A percentile compares a stretch with the other conserved stretches of the same genome.
phyloP scores from a whole-genome alignment of 2,329 filamentous ascomycete genomes.

The Hypoxylon sp. region DNA sequence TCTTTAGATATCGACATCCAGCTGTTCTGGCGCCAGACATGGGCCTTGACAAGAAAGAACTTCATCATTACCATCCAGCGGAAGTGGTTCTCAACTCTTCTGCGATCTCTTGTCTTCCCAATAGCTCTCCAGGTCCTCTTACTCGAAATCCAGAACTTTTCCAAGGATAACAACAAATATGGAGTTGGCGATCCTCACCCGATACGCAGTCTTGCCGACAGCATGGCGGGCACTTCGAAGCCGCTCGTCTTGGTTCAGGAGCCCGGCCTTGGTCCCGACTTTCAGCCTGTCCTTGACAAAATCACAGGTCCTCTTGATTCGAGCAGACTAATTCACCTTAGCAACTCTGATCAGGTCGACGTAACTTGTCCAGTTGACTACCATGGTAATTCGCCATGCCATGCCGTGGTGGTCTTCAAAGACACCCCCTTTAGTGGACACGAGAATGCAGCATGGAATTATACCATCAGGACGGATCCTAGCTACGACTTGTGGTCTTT shows the following conservation, averaged over 20 bases:
- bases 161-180: constrained; percentile 42
- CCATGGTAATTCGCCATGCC: constrained; percentile 78
- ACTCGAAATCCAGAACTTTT: constrained; percentile 50
- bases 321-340: constrained; percentile 39
- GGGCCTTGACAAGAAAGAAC: constrained; percentile 51
- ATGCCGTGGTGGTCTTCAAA: constrained; percentile 79
- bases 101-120: constrained; percentile 49
- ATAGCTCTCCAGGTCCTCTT: constrained; percentile 47
- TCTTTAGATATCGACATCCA: constrained; percentile 35
- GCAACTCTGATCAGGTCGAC: constrained; percentile 38
- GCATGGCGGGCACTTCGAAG: constrained; percentile 42
- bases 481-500: constrained; percentile 67
- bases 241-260: constrained; percentile 48
- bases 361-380: constrained; percentile 48
- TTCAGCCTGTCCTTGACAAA: constrained; percentile 45
- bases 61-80: constrained; percentile 46
- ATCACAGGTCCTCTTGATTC: constrained; percentile 44
- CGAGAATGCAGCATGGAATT: constrained; percentile 72
- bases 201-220: constrained; percentile 44
- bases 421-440: constrained; percentile 75
- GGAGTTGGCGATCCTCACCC: constrained; percentile 40
- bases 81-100: constrained; percentile 48
- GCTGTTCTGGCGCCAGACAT: constrained; percentile 45
- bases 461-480: constrained; percentile 77
- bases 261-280: constrained; percentile 46